A percentile compares a stretch with the other conserved stretches of the same genome.
Evolutionary conservation across 805 yeast genomes (phyloP).

Genomic region (Cyberlindnera veronae): DNA sequence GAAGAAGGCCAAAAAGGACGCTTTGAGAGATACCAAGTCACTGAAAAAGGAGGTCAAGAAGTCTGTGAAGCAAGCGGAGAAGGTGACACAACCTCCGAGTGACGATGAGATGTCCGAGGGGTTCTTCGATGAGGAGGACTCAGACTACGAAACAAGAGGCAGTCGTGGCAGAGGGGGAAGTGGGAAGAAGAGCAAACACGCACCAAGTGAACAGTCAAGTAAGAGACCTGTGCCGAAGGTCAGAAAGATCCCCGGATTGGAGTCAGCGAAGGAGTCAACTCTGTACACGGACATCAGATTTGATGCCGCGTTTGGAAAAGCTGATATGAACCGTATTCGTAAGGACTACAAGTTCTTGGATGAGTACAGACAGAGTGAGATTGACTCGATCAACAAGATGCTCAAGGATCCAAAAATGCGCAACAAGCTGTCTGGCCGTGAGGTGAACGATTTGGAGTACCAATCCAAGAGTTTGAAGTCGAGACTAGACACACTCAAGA

Average conservation of each 20-base stretch:
- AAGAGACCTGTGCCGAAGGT: constrained; percentile 66
- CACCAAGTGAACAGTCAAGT: constrained; percentile 78
- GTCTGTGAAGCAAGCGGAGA: constrained; percentile 7
- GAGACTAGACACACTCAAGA: constrained; percentile 61
- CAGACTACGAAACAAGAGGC: constrained; percentile 19
- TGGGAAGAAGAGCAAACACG: constrained; percentile 65
- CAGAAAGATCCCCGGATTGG: constrained; percentile 72
- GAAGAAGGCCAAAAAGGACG: constrained; percentile 4
- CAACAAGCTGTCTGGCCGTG: constrained; percentile 37
- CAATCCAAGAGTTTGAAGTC: constrained; percentile 63
- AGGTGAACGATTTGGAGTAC: constrained; percentile 50
- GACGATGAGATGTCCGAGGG: constrained; percentile 36
- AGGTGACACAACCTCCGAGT: constrained; percentile 20
- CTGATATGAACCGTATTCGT: constrained; percentile 64
- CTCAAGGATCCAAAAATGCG: constrained; percentile 51
- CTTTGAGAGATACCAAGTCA: constrained; percentile 1
- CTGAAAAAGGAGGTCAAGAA: neutral
- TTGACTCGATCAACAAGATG: constrained; percentile 52
- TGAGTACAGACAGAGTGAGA: constrained; percentile 76
- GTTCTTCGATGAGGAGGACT: constrained; percentile 29
- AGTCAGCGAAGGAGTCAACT: constrained; percentile 33
- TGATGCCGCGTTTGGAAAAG: constrained; percentile 85
- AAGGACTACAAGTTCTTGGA: constrained; percentile 82
- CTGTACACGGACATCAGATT: constrained; percentile 82
- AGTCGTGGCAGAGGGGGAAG: constrained; percentile 16